These are phyloP conservation scores for Gremmenia infestans DNA, from an alignment of 2,329 filamentous ascomycete genomes.

Conservation along the genomic window DNA sequence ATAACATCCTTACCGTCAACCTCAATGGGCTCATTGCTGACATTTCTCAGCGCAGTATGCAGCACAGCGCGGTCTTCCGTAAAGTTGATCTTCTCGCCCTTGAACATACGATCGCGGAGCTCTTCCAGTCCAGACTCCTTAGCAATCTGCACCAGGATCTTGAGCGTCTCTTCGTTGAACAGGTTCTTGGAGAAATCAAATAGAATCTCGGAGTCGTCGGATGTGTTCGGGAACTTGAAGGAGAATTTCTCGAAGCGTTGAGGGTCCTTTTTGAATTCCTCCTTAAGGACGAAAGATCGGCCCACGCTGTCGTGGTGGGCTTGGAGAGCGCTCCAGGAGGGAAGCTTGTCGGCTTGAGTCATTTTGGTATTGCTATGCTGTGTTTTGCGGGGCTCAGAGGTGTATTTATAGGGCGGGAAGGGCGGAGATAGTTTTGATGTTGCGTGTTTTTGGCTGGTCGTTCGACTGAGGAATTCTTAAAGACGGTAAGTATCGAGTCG, in stretches of 20 bases:
- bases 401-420: neutral
- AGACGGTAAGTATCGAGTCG: no score
- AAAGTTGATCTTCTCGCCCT: slow-evolving; percentile 98
- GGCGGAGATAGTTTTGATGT: neutral
- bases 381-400: neutral
- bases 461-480: no score
- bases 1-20: slow-evolving; percentile 93
- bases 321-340: slow-evolving; percentile 86
- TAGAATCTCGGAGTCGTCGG: slow-evolving; percentile 79
- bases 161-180: slow-evolving; percentile 84
- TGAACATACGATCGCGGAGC: slow-evolving; percentile 96
- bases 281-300: slow-evolving; percentile 87
- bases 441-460: slow-evolving; percentile 1
- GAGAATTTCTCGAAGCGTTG: slow-evolving; percentile 87
- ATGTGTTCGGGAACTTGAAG: slow-evolving; percentile 73
- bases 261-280: slow-evolving; percentile 85
- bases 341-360: slow-evolving; percentile 79
- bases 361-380: slow-evolving; percentile 40
- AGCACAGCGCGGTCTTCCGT: slow-evolving; percentile 95
- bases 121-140: slow-evolving; percentile 87
- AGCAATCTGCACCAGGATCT: slow-evolving; percentile 82
- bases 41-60: slow-evolving; percentile 90
- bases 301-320: slow-evolving; percentile 82
- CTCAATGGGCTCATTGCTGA: slow-evolving; percentile 72
- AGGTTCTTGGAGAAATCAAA: slow-evolving; percentile 99